These are phyloP conservation scores for Serpula lacrymans DNA, from an alignment of 768 basidiomycete genomes.

Conservation along the genomic window DNA sequence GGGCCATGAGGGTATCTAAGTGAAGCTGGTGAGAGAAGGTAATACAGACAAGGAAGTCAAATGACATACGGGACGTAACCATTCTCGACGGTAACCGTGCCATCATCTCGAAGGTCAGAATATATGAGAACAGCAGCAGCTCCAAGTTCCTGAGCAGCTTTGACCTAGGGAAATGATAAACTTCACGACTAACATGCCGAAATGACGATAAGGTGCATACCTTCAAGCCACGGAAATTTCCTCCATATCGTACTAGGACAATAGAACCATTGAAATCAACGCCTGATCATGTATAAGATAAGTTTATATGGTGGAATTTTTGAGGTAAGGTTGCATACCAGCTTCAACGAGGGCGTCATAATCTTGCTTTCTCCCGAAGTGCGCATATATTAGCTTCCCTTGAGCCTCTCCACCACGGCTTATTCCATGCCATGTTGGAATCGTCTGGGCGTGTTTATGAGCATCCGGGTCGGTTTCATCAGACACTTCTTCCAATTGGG, in stretches of 20 bases:
- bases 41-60: not conserved
- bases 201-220: constrained; percentile 19
- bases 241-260: constrained; percentile 57
- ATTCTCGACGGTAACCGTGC: constrained; percentile 53
- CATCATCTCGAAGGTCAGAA: constrained; percentile 64
- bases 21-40: not conserved
- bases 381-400: constrained; percentile 54
- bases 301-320: not conserved
- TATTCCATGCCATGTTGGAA: constrained; percentile 69
- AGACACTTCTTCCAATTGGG: constrained; percentile 64
- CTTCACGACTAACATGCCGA: constrained; percentile 2
- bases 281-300: constrained; percentile 32
- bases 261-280: constrained; percentile 57
- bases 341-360: constrained; percentile 55
- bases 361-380: constrained; percentile 60
- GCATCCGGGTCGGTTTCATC: constrained; percentile 65
- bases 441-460: constrained; percentile 48
- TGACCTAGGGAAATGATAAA: constrained; percentile 33
- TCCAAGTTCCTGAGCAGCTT: constrained; percentile 63
- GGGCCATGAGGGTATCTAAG: constrained; percentile 63
- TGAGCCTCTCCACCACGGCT: constrained; percentile 64
- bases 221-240: constrained; percentile 69
- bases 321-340: constrained; percentile 31
- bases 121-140: constrained; percentile 61
- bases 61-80: constrained; percentile 46